Conservation (phyloP, 768 basidiomycete species). For the Naganishia vaughanmartiniae region DNA sequence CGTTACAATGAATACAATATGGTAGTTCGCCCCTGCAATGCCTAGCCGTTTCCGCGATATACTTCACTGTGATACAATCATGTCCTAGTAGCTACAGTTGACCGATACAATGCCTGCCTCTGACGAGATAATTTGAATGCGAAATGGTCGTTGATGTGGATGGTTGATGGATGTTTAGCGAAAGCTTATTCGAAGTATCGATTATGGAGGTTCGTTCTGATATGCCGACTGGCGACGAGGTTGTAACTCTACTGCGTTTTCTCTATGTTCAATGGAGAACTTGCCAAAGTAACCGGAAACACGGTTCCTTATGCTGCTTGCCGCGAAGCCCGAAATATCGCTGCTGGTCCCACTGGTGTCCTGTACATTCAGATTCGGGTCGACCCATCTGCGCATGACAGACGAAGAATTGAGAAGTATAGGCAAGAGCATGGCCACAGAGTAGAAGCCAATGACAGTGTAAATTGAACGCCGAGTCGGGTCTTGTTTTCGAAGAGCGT, state of each 20-base stretch:
- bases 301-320: not conserved
- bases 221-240: not conserved
- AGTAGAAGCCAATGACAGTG: constrained; percentile 2
- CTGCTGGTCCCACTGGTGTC: not conserved
- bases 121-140: too few species aligned
- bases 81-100: too few species aligned
- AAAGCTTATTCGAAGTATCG: too few species aligned
- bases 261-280: constrained; percentile 18
- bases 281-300: constrained; percentile 3
- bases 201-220: not conserved
- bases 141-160: too few species aligned
- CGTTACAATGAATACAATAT: too few species aligned
- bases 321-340: constrained; percentile 4
- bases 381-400: constrained; percentile 8
- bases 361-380: not conserved
- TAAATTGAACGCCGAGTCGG: not conserved
- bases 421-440: constrained; percentile 3
- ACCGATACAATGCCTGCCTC: too few species aligned
- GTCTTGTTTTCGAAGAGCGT: constrained; percentile 24
- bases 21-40: too few species aligned
- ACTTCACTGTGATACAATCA: too few species aligned
- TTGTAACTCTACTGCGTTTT: constrained; percentile 5
- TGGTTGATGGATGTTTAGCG: too few species aligned
- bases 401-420: constrained; percentile 3
- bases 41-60: too few species aligned